Conservation (phyloP, 2,329 filamentous ascomycete species). For the Periconia digitata region DNA sequence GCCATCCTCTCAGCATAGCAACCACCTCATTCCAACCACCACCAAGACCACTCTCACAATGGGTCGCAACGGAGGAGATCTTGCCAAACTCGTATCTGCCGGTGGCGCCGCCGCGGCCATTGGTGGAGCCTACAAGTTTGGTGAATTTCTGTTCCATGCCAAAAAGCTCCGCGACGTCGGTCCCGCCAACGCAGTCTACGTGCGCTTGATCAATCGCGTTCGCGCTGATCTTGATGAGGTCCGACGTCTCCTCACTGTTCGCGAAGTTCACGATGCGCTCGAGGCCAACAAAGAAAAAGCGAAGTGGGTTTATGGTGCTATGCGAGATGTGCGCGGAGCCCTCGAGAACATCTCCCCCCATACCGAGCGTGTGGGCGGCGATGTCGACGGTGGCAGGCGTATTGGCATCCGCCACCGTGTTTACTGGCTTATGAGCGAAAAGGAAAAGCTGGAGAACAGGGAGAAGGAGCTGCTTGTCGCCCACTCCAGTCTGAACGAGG, state of each 20-base stretch:
- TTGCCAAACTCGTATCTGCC: conserved; percentile 32
- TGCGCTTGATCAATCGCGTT: conserved; percentile 42
- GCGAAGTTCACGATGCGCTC: conserved; percentile 42
- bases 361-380: conserved; percentile 38
- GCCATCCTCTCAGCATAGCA: not conserved
- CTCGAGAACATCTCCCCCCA: conserved; percentile 42
- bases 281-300: conserved; percentile 39
- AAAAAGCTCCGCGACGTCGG: conserved; percentile 41
- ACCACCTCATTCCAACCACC: not conserved
- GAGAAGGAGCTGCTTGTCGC: conserved; percentile 39
- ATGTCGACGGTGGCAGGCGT: conserved; percentile 37
- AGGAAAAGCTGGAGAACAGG: conserved; percentile 42
- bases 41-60: conserved; percentile 19
- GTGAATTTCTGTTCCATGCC: conserved; percentile 39
- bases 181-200: conserved; percentile 41
- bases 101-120: conserved; percentile 37
- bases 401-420: conserved; percentile 40
- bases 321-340: conserved; percentile 40
- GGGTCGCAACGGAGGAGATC: conserved; percentile 17
- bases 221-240: conserved; percentile 42
- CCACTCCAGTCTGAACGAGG: conserved; percentile 39
- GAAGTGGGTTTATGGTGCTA: conserved; percentile 41
- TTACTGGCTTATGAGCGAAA: conserved; percentile 43
- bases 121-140: conserved; percentile 42
- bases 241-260: conserved; percentile 39